These are phyloP conservation scores for Xenosphaeropsis pyriputrescens DNA, from an alignment of 2,329 filamentous ascomycete genomes.

Conservation along the genomic window DNA sequence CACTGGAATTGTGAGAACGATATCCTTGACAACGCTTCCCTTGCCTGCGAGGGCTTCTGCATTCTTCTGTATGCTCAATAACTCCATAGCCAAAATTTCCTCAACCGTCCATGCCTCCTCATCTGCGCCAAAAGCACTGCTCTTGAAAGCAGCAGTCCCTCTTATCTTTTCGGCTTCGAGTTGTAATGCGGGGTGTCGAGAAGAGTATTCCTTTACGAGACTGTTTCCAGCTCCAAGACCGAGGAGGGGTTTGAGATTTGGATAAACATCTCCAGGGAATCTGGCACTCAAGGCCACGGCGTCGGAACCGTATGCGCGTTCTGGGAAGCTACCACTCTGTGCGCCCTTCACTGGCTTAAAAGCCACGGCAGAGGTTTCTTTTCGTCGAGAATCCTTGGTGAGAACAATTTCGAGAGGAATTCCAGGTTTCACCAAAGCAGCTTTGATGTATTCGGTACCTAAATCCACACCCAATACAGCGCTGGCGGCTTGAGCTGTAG, in stretches of 20 bases:
- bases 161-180: conserved; percentile 43
- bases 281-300: conserved; percentile 75
- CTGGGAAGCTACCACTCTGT: conserved; percentile 57
- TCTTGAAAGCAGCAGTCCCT: conserved; percentile 70
- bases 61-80: conserved; percentile 82
- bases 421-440: conserved; percentile 86
- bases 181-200: conserved; percentile 65
- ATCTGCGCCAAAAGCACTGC: conserved; percentile 44
- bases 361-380: conserved; percentile 79
- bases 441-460: conserved; percentile 95
- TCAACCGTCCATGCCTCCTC: conserved; percentile 67
- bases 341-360: conserved; percentile 75
- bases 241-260: conserved; percentile 84
- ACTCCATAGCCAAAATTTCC: conserved; percentile 89
- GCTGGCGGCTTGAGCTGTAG: conserved; percentile 24
- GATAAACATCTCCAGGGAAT: conserved; percentile 87
- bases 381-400: conserved; percentile 93
- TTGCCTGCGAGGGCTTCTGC: conserved; percentile 72
- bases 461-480: conserved; percentile 88
- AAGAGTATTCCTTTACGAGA: conserved; percentile 53
- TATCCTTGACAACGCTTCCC: conserved; percentile 58
- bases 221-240: conserved; percentile 51
- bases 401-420: conserved; percentile 96
- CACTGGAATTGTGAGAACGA: conserved; percentile 76
- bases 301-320: conserved; percentile 84